Conservation (phyloP, 352 stramenopile genomes). For the Phytophthora litchii region DNA sequence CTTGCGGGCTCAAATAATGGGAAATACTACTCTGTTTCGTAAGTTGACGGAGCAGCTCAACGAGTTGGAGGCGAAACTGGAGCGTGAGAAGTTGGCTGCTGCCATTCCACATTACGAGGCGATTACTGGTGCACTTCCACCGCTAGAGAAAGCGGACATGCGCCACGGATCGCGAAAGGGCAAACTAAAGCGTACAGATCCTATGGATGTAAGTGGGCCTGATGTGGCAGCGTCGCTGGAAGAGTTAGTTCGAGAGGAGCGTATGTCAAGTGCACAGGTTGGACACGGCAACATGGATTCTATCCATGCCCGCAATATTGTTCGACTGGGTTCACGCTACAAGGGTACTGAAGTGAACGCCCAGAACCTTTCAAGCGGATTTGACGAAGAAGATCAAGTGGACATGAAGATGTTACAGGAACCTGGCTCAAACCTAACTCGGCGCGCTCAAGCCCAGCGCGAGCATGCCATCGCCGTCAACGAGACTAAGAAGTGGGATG, state of each 20-base stretch:
- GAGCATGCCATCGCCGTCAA: slow-evolving; percentile 58
- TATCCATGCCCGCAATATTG: slow-evolving; percentile 71
- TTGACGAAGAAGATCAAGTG: slow-evolving; percentile 84
- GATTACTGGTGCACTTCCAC: slow-evolving; percentile 60
- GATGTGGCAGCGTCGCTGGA: slow-evolving; percentile 55
- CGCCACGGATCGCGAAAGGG: slow-evolving; percentile 61
- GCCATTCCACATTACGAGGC: slow-evolving; percentile 68
- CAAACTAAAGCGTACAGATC: slow-evolving; percentile 56
- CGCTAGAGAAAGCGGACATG: slow-evolving; percentile 73
- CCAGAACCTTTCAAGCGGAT: slow-evolving; percentile 71
- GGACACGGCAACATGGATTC: slow-evolving; percentile 72
- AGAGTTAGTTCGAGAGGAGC: slow-evolving; percentile 82
- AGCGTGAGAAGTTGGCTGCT: slow-evolving; percentile 44
- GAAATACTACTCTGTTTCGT: slow-evolving; percentile 74
- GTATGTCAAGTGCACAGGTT: slow-evolving; percentile 51
- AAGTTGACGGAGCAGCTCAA: slow-evolving; percentile 82
- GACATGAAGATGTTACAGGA: slow-evolving; percentile 67
- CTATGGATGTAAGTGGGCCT: slow-evolving; percentile 16
- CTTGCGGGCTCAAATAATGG: slow-evolving; percentile 83
- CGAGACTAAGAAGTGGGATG: slow-evolving; percentile 74
- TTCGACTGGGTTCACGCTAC: slow-evolving; percentile 76
- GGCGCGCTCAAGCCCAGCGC: slow-evolving; percentile 56
- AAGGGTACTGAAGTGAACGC: slow-evolving; percentile 70
- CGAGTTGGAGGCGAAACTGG: slow-evolving; percentile 70
- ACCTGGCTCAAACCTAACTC: slow-evolving; percentile 57